Evolutionary conservation across 257 asterid species (phyloP).

Genomic region (Euphrasia confusa): DNA sequence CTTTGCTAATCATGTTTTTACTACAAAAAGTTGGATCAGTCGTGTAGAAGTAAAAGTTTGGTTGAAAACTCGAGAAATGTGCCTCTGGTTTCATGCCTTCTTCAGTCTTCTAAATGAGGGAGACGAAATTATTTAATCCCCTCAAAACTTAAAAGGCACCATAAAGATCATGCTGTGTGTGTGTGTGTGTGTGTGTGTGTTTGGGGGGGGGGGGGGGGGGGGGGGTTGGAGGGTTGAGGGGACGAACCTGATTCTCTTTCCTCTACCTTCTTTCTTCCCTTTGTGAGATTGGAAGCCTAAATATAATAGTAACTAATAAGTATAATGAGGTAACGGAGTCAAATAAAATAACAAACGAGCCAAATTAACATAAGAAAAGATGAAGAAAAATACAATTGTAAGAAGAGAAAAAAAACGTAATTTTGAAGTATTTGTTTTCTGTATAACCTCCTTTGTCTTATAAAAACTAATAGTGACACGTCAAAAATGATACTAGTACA

Average conservation of each 20-base stretch:
- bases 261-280: constrained; percentile 28
- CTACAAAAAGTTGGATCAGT: too few species aligned
- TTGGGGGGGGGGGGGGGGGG: neutral
- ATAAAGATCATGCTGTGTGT: constrained; percentile 5
- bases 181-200: neutral
- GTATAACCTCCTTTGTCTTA: too few species aligned
- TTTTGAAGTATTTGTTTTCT: constrained; percentile 27
- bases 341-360: neutral
- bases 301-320: constrained; percentile 10
- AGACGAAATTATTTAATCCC: constrained; percentile 7
- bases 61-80: too few species aligned
- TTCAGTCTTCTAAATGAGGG: too few species aligned
- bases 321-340: constrained; percentile 5
- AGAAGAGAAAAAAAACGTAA: constrained; percentile 17
- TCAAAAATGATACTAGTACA: constrained; percentile 1
- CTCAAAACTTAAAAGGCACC: constrained; percentile 7
- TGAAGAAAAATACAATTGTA: neutral
- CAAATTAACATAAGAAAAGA: constrained; percentile 15
- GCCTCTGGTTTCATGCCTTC: too few species aligned
- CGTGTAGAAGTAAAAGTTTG: too few species aligned
- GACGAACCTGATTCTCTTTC: constrained; percentile 35
- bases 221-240: neutral
- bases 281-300: constrained; percentile 27
- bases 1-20: too few species aligned
- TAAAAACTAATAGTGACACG: constrained; percentile 24